A percentile compares a stretch with the other conserved stretches of the same genome.
Conservation (phyloP, 2,329 filamentous ascomycete species). For the Botrytis galanthina region DNA sequence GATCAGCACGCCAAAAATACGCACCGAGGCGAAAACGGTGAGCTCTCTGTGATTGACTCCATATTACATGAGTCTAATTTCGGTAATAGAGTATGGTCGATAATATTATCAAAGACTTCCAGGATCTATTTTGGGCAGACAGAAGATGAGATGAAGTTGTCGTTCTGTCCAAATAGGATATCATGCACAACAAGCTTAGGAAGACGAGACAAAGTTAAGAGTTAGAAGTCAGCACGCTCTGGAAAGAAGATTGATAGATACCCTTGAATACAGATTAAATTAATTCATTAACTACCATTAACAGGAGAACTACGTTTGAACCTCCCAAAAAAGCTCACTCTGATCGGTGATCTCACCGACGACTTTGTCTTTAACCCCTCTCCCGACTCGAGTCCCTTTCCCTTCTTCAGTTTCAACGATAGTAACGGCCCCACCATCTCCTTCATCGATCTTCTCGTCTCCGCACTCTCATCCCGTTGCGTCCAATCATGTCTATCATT, state of each 20-base stretch:
- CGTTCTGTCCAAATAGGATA: not conserved
- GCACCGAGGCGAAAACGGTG: not conserved
- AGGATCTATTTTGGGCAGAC: not conserved
- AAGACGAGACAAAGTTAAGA: not conserved
- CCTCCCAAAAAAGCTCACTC: constrained; percentile 31
- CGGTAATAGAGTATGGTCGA: not conserved
- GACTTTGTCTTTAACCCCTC: not conserved
- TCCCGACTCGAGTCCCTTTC: constrained; percentile 24
- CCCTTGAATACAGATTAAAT: constrained; percentile 10
- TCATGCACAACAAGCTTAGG: not conserved
- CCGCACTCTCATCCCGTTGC: constrained; percentile 51
- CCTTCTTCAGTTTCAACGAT: constrained; percentile 46
- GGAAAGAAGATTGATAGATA: not conserved
- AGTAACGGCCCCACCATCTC: constrained; percentile 37
- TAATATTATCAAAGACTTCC: not conserved
- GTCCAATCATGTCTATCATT: constrained; percentile 51
- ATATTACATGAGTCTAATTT: not conserved
- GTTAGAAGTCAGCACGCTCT: not conserved
- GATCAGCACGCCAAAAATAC: not conserved
- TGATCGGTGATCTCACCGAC: constrained; percentile 9
- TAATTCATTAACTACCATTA: constrained; percentile 25
- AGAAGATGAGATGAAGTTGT: not conserved
- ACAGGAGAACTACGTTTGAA: constrained; percentile 35
- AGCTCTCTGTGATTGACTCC: not conserved
- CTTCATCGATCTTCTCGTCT: constrained; percentile 29